Conservation (phyloP, 1,139 yeast species). For the Candida anutae region DNA sequence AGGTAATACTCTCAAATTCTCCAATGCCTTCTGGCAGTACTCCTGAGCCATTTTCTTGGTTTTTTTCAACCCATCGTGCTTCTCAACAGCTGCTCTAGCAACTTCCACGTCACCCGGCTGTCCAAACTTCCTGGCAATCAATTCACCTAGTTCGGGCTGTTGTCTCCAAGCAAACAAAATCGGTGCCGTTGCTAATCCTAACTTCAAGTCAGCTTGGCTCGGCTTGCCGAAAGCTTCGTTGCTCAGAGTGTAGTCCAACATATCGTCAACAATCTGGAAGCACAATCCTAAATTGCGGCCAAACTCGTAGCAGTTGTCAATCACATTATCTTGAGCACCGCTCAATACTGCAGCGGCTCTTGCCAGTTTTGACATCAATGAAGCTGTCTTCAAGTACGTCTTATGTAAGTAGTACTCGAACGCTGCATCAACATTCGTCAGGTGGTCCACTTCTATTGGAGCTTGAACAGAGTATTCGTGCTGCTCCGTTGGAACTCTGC, state of each 20-base stretch:
- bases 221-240: constrained; percentile 87
- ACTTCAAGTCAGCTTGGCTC: constrained; percentile 85
- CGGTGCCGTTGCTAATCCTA: constrained; percentile 97
- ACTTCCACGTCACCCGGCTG: constrained; percentile 75
- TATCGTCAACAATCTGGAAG: constrained; percentile 93
- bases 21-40: constrained; percentile 70
- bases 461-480: constrained; percentile 52
- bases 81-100: constrained; percentile 67
- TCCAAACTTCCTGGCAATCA: constrained; percentile 77
- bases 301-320: constrained; percentile 82
- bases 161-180: constrained; percentile 90
- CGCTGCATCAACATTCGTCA: constrained; percentile 72
- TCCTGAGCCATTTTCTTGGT: constrained; percentile 72
- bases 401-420: constrained; percentile 93
- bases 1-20: constrained; percentile 66
- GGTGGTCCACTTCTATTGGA: constrained; percentile 45
- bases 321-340: constrained; percentile 66
- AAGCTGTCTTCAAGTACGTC: constrained; percentile 91
- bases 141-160: constrained; percentile 73
- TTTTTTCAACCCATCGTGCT: constrained; percentile 66
- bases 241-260: constrained; percentile 86
- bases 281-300: constrained; percentile 93
- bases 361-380: constrained; percentile 90
- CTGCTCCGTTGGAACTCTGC: constrained; percentile 49
- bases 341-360: constrained; percentile 91